Conservation (phyloP, 108 stramenopile species). For the Aureococcus anophagefferens region DNA sequence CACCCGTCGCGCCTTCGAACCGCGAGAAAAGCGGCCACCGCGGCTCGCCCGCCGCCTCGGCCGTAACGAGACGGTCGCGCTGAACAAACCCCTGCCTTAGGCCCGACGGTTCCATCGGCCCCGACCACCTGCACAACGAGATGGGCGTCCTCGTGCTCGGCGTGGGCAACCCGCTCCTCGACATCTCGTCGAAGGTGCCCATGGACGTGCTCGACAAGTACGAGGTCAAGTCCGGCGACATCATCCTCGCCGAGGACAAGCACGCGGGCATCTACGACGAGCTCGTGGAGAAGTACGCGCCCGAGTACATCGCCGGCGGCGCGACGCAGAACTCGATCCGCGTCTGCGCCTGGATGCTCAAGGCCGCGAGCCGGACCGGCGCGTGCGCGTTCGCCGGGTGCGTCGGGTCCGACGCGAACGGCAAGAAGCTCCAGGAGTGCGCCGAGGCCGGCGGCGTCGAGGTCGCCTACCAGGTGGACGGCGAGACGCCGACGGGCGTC, state of each 20-base stretch:
- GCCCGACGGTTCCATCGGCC: too few species aligned
- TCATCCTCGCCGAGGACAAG: conserved; percentile 97
- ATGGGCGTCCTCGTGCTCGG: conserved; percentile 58
- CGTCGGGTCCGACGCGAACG: conserved; percentile 84
- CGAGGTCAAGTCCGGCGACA: conserved; percentile 80
- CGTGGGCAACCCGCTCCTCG: conserved; percentile 98
- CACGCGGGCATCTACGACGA: conserved; percentile 86
- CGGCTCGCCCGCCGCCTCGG: too few species aligned
- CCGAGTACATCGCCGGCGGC: conserved; percentile 96
- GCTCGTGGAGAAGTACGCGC: conserved; percentile 65
- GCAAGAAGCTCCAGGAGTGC: conserved; percentile 66
- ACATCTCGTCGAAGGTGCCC: conserved; percentile 88
- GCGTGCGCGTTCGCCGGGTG: conserved; percentile 81
- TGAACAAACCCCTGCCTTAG: too few species aligned
- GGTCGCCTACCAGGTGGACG: conserved; percentile 91
- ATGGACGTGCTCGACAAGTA: conserved; percentile 88
- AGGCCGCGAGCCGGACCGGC: conserved; percentile 40
- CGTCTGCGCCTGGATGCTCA: conserved; percentile 96
- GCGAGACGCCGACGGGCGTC: conserved; percentile 84
- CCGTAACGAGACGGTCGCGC: too few species aligned
- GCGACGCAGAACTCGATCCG: conserved; percentile 99
- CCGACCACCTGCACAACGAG: too few species aligned
- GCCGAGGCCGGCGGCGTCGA: conserved; percentile 83
- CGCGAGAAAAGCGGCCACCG: too few species aligned
- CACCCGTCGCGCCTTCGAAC: too few species aligned